Conservation (phyloP, 2,329 filamentous ascomycete genomes). For the Aspergillus floridensis region DNA sequence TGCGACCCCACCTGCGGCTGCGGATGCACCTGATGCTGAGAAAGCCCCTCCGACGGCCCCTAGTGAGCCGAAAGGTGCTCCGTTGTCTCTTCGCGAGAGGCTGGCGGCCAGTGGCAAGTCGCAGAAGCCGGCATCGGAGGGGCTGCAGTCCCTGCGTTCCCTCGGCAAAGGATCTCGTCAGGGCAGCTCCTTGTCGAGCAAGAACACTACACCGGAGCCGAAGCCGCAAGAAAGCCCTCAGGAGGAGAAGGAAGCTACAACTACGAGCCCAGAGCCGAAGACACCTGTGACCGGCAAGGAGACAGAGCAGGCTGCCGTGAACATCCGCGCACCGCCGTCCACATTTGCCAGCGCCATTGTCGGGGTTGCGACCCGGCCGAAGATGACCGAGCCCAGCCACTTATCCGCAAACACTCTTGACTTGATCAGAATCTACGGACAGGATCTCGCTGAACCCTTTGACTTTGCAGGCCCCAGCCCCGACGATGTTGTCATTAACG, state of each 20-base stretch:
- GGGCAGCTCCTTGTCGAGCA: conserved; percentile 15
- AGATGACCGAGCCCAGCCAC: conserved; percentile 34
- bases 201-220: conserved; percentile 22
- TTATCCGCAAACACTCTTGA: conserved; percentile 32
- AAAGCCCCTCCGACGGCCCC: conserved; percentile 13
- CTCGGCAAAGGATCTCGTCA: conserved; percentile 19
- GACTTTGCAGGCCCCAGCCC: conserved; percentile 83
- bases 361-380: conserved; percentile 27
- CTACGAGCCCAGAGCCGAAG: conserved; percentile 2
- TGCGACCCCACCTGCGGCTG: conserved; percentile 4
- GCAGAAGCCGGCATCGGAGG: conserved; percentile 24
- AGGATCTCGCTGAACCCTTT: conserved; percentile 44
- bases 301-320: conserved; percentile 15
- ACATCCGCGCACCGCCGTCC: conserved; percentile 49
- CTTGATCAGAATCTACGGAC: conserved; percentile 39
- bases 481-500: conserved; percentile 82
- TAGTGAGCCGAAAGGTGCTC: conserved; percentile 22
- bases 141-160: conserved; percentile 20
- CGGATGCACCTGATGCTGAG: background rate
- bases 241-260: background rate
- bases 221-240: conserved; percentile 8
- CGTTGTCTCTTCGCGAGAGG: conserved; percentile 40
- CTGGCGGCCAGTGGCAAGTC: conserved; percentile 32
- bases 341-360: conserved; percentile 50
- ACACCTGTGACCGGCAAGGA: conserved; percentile 13